Evolutionary conservation across 768 basidiomycete genomes (phyloP).

Genomic region (Xerocomellus chrysenteron): DNA sequence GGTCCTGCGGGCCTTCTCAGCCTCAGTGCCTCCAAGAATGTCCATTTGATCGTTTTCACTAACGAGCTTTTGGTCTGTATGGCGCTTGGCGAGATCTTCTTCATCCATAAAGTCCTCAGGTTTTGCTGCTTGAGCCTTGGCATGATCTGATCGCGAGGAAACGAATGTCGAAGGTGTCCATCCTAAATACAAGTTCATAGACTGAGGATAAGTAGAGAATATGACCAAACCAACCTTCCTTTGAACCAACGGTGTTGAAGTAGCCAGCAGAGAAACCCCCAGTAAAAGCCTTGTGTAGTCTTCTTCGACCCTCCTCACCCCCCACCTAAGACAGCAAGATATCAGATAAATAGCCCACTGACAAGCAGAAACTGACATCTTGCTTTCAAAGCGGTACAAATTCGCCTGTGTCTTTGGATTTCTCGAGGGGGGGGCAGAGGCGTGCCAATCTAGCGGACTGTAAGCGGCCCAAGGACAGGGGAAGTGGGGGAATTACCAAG

Average conservation of each 20-base stretch:
- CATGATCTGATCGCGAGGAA: slow-evolving; percentile 79
- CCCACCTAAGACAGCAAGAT: slow-evolving; percentile 54
- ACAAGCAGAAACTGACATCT: slow-evolving; percentile 55
- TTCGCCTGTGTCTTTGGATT: slow-evolving; percentile 87
- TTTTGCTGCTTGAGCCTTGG: slow-evolving; percentile 51
- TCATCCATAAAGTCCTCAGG: slow-evolving; percentile 99
- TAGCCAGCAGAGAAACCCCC: slow-evolving; percentile 98
- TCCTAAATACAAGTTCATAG: slow-evolving; percentile 50
- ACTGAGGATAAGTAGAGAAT: background rate
- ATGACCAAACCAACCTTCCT: slow-evolving; percentile 65
- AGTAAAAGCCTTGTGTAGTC: slow-evolving; percentile 98
- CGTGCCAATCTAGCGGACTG: slow-evolving; percentile 75
- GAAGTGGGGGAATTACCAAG: slow-evolving; percentile 46
- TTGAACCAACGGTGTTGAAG: slow-evolving; percentile 93
- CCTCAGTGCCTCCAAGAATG: slow-evolving; percentile 54
- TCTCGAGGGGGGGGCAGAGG: slow-evolving; percentile 93
- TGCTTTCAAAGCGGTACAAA: slow-evolving; percentile 99
- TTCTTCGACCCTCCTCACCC: slow-evolving; percentile 88
- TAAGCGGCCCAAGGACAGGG: background rate
- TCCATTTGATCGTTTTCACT: slow-evolving; percentile 82
- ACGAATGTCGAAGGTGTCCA: slow-evolving; percentile 94
- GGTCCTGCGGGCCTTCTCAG: slow-evolving; percentile 37
- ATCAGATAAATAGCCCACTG: slow-evolving; percentile 22
- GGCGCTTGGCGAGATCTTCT: slow-evolving; percentile 85
- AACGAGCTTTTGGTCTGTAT: slow-evolving; percentile 69